These are phyloP conservation scores for Magnolia kwangsiensis DNA, from an alignment of 164 flowering plant genomes.

Conservation along the genomic window DNA sequence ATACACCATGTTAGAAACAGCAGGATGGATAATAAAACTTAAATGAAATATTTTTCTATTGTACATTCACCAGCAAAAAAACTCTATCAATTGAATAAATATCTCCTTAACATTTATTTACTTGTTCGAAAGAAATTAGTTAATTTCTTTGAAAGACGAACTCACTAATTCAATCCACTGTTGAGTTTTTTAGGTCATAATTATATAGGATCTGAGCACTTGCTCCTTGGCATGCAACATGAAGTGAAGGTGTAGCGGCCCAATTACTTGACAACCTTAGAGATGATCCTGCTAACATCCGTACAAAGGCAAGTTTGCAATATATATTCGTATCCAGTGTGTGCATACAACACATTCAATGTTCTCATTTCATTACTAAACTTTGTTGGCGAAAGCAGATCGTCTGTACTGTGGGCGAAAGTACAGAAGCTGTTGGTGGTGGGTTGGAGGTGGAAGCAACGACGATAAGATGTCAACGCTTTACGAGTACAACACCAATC, in stretches of 20 bases:
- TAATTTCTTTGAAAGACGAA: no score
- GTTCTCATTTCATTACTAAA: neutral
- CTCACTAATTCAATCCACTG: neutral
- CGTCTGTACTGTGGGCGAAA: constrained; percentile 85
- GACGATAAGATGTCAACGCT: constrained; percentile 65
- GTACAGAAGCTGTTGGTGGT: constrained; percentile 60
- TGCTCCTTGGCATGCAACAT: constrained; percentile 87
- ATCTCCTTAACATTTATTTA: no score
- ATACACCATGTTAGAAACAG: no score
- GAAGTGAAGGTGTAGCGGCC: constrained; percentile 97
- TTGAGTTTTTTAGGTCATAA: constrained; percentile 60
- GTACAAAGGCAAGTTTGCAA: constrained; percentile 64
- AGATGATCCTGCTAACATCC: constrained; percentile 85
- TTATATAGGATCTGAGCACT: constrained; percentile 92
- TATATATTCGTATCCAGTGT: neutral
- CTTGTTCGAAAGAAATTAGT: no score
- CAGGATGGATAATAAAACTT: no score
- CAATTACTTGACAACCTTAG: constrained; percentile 93
- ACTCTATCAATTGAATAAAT: no score
- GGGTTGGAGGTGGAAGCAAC: constrained; percentile 66
- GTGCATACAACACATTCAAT: neutral
- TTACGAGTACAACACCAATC: constrained; percentile 66
- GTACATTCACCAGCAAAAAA: no score
- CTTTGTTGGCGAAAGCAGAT: constrained; percentile 39
- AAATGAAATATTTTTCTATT: no score